phyloP scores from a whole-genome alignment of 2,329 filamentous ascomycete genomes.

The Magnaporthiopsis incrustans region DNA sequence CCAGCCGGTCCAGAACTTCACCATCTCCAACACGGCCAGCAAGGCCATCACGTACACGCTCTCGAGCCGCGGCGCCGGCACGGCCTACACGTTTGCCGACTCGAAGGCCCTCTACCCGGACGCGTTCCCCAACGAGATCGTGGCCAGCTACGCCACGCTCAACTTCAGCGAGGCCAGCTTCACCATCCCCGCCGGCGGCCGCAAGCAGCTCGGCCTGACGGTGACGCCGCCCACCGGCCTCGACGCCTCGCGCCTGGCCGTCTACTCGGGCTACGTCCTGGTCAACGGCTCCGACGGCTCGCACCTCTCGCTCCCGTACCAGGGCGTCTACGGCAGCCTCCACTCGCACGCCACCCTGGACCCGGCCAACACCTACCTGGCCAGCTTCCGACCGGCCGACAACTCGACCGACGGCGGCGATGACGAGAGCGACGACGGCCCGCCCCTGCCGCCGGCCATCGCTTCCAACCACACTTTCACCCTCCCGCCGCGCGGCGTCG shows the following conservation, averaged over 20 bases:
- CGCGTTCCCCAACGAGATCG: constrained; percentile 37
- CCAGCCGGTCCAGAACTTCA: constrained; percentile 38
- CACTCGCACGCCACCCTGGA: constrained; percentile 26
- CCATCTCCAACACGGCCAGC: constrained; percentile 44
- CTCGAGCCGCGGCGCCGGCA: constrained; percentile 39
- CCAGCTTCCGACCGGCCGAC: not conserved
- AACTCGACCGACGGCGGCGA: not conserved
- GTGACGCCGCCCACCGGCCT: constrained; percentile 31
- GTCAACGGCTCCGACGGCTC: constrained; percentile 34
- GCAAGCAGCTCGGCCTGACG: constrained; percentile 37
- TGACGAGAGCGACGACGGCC: no score
- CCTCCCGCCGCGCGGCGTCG: constrained; percentile 31
- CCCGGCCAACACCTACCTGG: constrained; percentile 9
- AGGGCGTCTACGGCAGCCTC: constrained; percentile 31
- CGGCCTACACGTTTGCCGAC: constrained; percentile 41
- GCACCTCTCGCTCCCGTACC: constrained; percentile 30
- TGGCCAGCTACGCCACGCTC: constrained; percentile 32
- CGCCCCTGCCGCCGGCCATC: constrained; percentile 11
- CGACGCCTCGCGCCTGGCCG: constrained; percentile 31
- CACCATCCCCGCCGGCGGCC: constrained; percentile 32
- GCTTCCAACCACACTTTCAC: constrained; percentile 29
- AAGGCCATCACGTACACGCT: constrained; percentile 43
- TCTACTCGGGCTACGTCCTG: constrained; percentile 40
- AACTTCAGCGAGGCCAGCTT: constrained; percentile 33
- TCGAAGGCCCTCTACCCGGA: constrained; percentile 27